Conservation (phyloP, 495 filamentous ascomycete species). For the Bacidia gigantensis region DNA sequence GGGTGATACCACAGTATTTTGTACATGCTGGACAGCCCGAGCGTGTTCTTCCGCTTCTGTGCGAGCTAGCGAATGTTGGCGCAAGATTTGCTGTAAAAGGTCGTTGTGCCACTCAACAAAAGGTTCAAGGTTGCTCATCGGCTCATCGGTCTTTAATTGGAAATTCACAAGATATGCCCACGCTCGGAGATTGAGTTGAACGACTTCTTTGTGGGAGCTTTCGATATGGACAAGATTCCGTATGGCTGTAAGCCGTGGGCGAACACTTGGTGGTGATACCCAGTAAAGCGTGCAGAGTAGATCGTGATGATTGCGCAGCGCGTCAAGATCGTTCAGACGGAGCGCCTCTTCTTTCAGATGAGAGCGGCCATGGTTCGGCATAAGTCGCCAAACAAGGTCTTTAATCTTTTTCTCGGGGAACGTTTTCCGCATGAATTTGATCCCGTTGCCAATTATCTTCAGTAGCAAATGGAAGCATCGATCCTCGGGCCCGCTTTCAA, state of each 20-base stretch:
- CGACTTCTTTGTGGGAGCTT: slow-evolving; percentile 73
- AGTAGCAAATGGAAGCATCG: slow-evolving; percentile 88
- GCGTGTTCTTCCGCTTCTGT: slow-evolving; percentile 48
- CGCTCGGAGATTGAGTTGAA: slow-evolving; percentile 64
- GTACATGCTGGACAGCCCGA: slow-evolving; percentile 21
- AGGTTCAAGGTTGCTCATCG: slow-evolving; percentile 35
- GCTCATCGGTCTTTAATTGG: slow-evolving; percentile 48
- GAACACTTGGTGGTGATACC: slow-evolving; percentile 55
- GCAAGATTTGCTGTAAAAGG: slow-evolving; percentile 40
- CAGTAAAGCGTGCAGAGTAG: slow-evolving; percentile 82
- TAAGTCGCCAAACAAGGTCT: slow-evolving; percentile 61
- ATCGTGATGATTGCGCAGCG: slow-evolving; percentile 86
- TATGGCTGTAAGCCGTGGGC: slow-evolving; percentile 58
- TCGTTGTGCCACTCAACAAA: slow-evolving; percentile 60
- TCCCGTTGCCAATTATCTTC: slow-evolving; percentile 62
- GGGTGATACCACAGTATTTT: slow-evolving; percentile 26
- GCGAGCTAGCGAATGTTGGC: slow-evolving; percentile 44
- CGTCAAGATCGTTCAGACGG: slow-evolving; percentile 62
- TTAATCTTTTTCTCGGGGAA: slow-evolving; percentile 59
- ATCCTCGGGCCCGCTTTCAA: slow-evolving; percentile 53
- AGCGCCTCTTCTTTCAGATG: slow-evolving; percentile 74
- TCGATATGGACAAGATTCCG: slow-evolving; percentile 65
- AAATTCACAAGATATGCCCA: slow-evolving; percentile 72
- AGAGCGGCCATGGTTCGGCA: slow-evolving; percentile 78
- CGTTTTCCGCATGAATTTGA: slow-evolving; percentile 43